Base-by-base conservation (phyloP, 441 rosid species). In the Pelargonium cotyledonis region DNA sequence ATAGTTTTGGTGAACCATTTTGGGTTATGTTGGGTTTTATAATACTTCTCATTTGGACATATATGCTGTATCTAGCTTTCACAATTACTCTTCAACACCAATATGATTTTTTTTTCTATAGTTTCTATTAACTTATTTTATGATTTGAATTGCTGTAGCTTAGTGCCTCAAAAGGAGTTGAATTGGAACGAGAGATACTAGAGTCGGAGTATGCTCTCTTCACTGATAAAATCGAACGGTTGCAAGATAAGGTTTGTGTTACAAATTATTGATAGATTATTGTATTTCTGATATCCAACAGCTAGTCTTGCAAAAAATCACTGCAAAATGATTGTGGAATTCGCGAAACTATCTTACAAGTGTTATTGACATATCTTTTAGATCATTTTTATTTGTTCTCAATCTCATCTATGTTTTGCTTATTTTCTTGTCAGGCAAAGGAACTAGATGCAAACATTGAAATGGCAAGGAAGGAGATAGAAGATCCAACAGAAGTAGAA, bases 401-500 rank as follows among this genome's bases (percentile, higher is more conserved):
- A 40, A 68, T 73, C 65, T 64, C 19, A 57, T 53, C 8, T 6
- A 53, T 71, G 19, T 68, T 26, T 65, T 12, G 53, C 43, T 57
- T 47, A 68, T 65, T 72, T 65, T 6, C 55, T 64, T 46, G 64
- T 68, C 77, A 91, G 96, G 94, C 87, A 29, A 76, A 79, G 73
- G 83, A 84, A 68, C 75, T 94, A 69, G 94, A 83, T 75, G 83
- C 70, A 73, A 79, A 85, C 79, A 88, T 86, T 51, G 87, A 85
- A 76, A 80, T 79, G 68, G 87, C 84, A 70, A 84, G 85, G 82
- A 94, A 88, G 84, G 97, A 87, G 76, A 77, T 91, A 29, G 92
- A 88, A 78, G 92, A 94, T 68, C 96, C 91, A 53, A 87, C 97
- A 31, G 96, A 89, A 83, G 92, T 94, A 61, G 99, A 91, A 77